Conservation (phyloP, 2,329 filamentous ascomycete genomes). For the Apiospora pterosperma region DNA sequence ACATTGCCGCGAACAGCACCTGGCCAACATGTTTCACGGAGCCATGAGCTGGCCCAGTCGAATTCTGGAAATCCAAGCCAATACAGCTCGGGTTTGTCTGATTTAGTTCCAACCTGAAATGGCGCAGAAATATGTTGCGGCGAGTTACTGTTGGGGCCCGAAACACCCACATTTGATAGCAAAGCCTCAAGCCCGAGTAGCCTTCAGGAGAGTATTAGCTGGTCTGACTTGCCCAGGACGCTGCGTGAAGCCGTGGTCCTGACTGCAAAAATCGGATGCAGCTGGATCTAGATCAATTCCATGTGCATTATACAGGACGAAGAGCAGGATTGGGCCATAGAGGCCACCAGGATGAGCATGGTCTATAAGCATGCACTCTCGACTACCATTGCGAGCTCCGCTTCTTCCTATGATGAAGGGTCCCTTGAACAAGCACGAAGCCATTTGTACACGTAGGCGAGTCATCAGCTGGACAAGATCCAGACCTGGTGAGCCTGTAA, state of each 20-base stretch:
- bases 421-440: background rate
- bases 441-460: background rate
- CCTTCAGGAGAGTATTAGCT: background rate
- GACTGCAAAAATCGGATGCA: background rate
- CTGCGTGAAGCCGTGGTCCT: slow-evolving; percentile 7
- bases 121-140: background rate
- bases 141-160: slow-evolving; percentile 11
- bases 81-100: background rate
- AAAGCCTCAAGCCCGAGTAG: background rate
- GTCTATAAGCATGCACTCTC: slow-evolving; percentile 14
- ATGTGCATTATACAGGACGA: slow-evolving; percentile 15
- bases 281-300: slow-evolving; percentile 13
- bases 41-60: background rate
- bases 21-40: background rate
- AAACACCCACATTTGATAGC: background rate
- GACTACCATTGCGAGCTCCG: slow-evolving; percentile 11
- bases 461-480: background rate
- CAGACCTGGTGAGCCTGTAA: background rate
- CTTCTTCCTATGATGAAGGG: slow-evolving; percentile 1
- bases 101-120: background rate
- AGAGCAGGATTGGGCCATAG: background rate
- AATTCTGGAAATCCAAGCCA: slow-evolving; percentile 5
- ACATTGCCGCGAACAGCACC: background rate
- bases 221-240: slow-evolving; percentile 8
- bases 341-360: slow-evolving; percentile 15